phyloP scores from a whole-genome alignment of 805 yeast species.

The Lachancea cidri region DNA sequence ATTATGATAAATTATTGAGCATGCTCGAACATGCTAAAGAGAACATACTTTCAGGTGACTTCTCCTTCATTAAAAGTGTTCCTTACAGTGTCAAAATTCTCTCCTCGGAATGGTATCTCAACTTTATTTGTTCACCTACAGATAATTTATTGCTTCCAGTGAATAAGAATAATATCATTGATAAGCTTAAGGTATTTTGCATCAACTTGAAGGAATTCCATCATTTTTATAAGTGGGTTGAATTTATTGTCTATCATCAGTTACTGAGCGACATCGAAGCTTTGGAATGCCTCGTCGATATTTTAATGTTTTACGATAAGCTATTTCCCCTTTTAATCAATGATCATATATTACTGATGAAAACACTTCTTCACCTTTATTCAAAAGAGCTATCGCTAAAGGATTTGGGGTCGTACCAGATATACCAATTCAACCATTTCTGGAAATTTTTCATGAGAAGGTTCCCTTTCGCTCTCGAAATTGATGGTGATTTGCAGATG shows the following conservation, averaged over 20 bases:
- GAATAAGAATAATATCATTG: constrained; percentile 15
- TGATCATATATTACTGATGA: constrained; percentile 33
- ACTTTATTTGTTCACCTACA: constrained; percentile 36
- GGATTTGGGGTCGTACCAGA: constrained; percentile 19
- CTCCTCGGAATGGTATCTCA: constrained; percentile 45
- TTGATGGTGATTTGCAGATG: constrained; percentile 25
- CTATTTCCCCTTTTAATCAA: constrained; percentile 36
- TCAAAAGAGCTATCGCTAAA: constrained; percentile 19
- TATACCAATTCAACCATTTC: constrained; percentile 27
- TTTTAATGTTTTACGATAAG: constrained; percentile 25
- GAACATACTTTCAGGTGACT: constrained; percentile 17
- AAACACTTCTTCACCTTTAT: constrained; percentile 28
- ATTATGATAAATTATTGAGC: constrained; percentile 28
- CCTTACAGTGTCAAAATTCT: constrained; percentile 43
- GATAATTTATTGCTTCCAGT: constrained; percentile 18
- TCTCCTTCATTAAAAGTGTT: constrained; percentile 17
- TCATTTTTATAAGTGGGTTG: constrained; percentile 33
- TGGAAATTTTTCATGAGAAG: constrained; percentile 32
- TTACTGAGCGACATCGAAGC: constrained; percentile 25
- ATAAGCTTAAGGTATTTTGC: constrained; percentile 23
- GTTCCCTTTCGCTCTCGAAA: constrained; percentile 25
- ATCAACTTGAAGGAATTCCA: constrained; percentile 23
- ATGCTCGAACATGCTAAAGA: constrained; percentile 32
- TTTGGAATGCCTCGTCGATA: constrained; percentile 26
- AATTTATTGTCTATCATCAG: constrained; percentile 31